Evolutionary conservation across 73 alveolate species (phyloP).

Genomic region (Tetrahymena thermophila): DNA sequence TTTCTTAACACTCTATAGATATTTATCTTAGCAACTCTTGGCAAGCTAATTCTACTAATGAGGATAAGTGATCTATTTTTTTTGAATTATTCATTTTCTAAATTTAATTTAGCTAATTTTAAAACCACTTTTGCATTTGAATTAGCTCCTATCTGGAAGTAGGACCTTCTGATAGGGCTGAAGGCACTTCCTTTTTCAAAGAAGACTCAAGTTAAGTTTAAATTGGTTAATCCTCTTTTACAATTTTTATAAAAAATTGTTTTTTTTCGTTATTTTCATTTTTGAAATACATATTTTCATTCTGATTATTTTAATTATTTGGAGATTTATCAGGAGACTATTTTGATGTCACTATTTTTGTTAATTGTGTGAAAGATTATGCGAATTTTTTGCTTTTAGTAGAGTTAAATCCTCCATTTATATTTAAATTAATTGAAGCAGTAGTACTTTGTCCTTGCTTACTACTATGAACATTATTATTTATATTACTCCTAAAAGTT

Average conservation of each 20-base stretch:
- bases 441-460: not conserved
- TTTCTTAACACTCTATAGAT: not conserved
- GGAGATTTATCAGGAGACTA: not conserved
- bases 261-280: not conserved
- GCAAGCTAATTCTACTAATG: not conserved
- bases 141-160: not conserved
- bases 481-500: not conserved
- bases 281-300: not conserved
- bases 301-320: not conserved
- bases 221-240: not conserved
- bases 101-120: not conserved
- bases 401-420: not conserved
- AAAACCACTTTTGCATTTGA: not conserved
- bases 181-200: not conserved
- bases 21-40: not conserved
- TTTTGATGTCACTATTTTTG: not conserved
- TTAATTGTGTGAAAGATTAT: not conserved
- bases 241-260: too few relatives aligned
- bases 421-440: not conserved
- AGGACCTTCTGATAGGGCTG: not conserved
- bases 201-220: not conserved
- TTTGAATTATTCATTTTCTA: not conserved
- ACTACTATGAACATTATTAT: not conserved
- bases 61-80: not conserved
- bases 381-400: not conserved